Evolutionary conservation across 768 basidiomycete species (phyloP).

Genomic region (Pholiota conissans): DNA sequence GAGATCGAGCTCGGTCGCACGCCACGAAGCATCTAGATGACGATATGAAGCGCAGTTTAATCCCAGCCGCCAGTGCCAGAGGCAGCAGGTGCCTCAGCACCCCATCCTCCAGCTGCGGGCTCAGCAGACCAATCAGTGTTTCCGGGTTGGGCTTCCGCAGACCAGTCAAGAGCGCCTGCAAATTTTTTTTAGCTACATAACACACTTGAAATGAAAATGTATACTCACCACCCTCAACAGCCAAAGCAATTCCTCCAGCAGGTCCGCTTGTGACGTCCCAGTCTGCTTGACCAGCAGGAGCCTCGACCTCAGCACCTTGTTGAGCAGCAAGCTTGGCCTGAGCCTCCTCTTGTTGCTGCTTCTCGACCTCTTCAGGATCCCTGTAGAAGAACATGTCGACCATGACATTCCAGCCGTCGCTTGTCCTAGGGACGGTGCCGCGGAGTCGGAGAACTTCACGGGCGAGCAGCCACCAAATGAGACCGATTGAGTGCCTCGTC

Average conservation of each 20-base stretch:
- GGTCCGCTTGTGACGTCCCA: conserved; percentile 78
- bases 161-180: conserved; percentile 80
- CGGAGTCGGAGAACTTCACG: conserved; percentile 96
- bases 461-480: conserved; percentile 96
- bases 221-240: conserved; percentile 57
- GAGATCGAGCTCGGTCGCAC: conserved; percentile 13
- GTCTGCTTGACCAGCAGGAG: conserved; percentile 45
- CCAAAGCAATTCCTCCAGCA: conserved; percentile 70
- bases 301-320: conserved; percentile 50
- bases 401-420: conserved; percentile 97
- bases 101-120: conserved; percentile 55
- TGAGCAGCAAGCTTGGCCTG: conserved; percentile 77
- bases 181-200: conserved; percentile 8
- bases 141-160: conserved; percentile 59
- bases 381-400: conserved; percentile 99
- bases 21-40: conserved; percentile 15
- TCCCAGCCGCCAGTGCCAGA: conserved; percentile 39
- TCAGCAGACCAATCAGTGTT: conserved; percentile 89
- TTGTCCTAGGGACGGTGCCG: conserved; percentile 88
- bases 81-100: conserved; percentile 34
- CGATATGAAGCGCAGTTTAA: conserved; percentile 23
- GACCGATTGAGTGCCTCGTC: conserved; percentile 94
- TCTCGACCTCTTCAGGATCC: conserved; percentile 98
- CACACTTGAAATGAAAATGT: neutral
- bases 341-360: conserved; percentile 93